Conservation (phyloP, 768 basidiomycete genomes). For the Calvatia gigantea region DNA sequence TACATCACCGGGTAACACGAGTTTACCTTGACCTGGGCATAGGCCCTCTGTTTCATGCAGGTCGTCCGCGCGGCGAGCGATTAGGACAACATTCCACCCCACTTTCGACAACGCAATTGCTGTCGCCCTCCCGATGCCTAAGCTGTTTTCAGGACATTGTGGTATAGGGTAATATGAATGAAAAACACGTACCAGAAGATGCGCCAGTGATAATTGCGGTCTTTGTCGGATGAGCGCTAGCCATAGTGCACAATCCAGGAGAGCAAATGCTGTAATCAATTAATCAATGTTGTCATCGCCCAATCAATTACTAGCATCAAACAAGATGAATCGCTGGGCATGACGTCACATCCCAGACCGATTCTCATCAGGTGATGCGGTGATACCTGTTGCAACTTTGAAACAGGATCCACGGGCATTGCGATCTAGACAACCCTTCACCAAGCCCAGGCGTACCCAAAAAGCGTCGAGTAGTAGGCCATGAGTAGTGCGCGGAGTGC, state of each 20-base stretch:
- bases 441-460: no score
- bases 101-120: constrained; percentile 67
- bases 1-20: constrained; percentile 63
- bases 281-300: no score
- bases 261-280: background rate
- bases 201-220: constrained; percentile 39
- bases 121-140: constrained; percentile 61
- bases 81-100: constrained; percentile 67
- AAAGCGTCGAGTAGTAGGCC: no score
- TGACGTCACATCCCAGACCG: no score
- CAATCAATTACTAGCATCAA: no score
- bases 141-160: background rate
- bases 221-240: constrained; percentile 16
- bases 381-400: no score
- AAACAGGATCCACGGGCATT: no score
- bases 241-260: background rate
- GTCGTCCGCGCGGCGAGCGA: constrained; percentile 56
- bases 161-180: background rate
- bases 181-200: constrained; percentile 50
- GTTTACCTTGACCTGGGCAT: constrained; percentile 32
- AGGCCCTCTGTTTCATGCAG: constrained; percentile 52
- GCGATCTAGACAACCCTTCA: no score
- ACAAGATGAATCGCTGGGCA: no score
- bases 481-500: no score
- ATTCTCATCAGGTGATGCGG: no score